A percentile compares a stretch with the other conserved stretches of the same genome.
Evolutionary conservation across 2,329 filamentous ascomycete species (phyloP).

Genomic region (Phoma sp.): DNA sequence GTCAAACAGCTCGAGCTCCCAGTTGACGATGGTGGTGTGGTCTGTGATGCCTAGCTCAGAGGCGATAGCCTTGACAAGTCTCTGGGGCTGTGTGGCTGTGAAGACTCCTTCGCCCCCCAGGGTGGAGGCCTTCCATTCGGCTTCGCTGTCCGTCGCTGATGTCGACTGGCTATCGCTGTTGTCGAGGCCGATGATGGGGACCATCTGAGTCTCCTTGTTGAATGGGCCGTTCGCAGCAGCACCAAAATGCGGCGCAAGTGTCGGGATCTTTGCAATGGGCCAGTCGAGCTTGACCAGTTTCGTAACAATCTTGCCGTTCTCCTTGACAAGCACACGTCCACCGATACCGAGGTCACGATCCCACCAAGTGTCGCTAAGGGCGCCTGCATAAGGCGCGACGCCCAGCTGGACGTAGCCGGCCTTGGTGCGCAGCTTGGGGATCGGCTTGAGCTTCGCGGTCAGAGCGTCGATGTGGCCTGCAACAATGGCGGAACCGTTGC

Average conservation of each 20-base stretch:
- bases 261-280: conserved; percentile 90
- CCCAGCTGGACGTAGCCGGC: conserved; percentile 88
- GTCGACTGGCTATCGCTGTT: conserved; percentile 62
- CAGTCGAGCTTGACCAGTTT: conserved; percentile 90
- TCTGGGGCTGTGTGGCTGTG: conserved; percentile 80
- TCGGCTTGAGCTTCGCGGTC: conserved; percentile 87
- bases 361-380: conserved; percentile 91
- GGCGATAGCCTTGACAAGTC: conserved; percentile 82
- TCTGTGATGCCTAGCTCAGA: conserved; percentile 76
- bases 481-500: conserved; percentile 86
- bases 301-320: conserved; percentile 76
- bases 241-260: conserved; percentile 92
- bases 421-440: conserved; percentile 82
- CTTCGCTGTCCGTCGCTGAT: conserved; percentile 38
- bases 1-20: conserved; percentile 97
- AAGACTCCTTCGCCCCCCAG: conserved; percentile 75
- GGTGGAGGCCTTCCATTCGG: conserved; percentile 48
- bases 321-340: conserved; percentile 83
- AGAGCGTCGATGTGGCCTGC: conserved; percentile 93
- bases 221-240: conserved; percentile 68
- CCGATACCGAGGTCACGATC: conserved; percentile 92
- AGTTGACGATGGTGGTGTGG: conserved; percentile 81
- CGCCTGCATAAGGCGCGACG: conserved; percentile 91
- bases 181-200: conserved; percentile 91
- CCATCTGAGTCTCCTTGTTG: conserved; percentile 92